These are phyloP conservation scores for Solanum verrucosum DNA, from an alignment of 257 asterid species.

Conservation along the genomic window DNA sequence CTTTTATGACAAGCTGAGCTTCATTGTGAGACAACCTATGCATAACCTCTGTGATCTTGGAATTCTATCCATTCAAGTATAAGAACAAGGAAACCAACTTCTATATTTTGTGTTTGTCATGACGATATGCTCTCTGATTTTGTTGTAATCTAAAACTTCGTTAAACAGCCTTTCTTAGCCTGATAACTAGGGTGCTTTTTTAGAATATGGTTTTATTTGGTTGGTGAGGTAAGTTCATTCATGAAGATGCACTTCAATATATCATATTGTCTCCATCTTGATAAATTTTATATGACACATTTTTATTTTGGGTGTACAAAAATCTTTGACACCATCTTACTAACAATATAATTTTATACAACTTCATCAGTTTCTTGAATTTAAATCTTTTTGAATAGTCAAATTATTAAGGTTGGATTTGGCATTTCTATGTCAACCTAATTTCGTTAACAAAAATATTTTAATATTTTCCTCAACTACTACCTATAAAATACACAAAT, in stretches of 20 bases:
- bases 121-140: neutral
- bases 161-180: neutral
- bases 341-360: neutral
- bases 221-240: neutral
- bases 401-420: neutral
- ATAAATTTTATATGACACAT: neutral
- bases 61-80: neutral
- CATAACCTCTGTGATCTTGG: neutral
- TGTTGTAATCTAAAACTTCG: neutral
- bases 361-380: neutral
- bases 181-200: neutral
- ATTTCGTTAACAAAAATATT: neutral
- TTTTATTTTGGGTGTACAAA: neutral
- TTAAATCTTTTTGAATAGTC: neutral
- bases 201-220: neutral
- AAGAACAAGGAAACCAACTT: neutral
- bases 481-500: neutral
- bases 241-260: neutral
- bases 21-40: neutral
- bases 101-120: neutral
- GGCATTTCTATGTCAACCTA: neutral
- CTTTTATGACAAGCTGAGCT: neutral
- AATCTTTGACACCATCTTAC: neutral
- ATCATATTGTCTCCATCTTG: neutral
- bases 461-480: neutral